A percentile compares a stretch with the other conserved stretches of the same genome.
Evolutionary conservation across 768 basidiomycete genomes (phyloP).

Genomic region (Suillus subalutaceus): DNA sequence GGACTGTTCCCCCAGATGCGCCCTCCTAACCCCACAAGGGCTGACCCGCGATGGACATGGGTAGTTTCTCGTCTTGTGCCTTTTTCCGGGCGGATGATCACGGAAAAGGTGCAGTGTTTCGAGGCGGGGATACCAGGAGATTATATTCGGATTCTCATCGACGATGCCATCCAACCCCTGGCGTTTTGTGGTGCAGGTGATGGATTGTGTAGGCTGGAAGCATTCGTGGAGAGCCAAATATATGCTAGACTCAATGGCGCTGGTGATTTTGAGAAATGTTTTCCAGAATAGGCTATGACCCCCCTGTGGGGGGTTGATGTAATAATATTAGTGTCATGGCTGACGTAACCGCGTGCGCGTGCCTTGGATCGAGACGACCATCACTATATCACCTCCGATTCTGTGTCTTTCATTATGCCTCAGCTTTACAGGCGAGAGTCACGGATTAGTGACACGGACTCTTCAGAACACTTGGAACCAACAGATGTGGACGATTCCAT

Average conservation of each 20-base stretch:
- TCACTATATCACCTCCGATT: constrained; percentile 22
- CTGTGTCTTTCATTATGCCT: constrained; percentile 25
- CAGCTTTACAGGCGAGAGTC: constrained; percentile 32
- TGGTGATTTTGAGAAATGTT: constrained; percentile 49
- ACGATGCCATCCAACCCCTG: constrained; percentile 69
- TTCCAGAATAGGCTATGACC: constrained; percentile 1
- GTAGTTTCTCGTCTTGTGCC: constrained; percentile 64
- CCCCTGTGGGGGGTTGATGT: neutral
- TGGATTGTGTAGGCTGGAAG: constrained; percentile 63
- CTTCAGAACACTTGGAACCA: constrained; percentile 28
- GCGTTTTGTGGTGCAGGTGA: constrained; percentile 57
- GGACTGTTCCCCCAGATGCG: constrained; percentile 50
- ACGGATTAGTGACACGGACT: constrained; percentile 12
- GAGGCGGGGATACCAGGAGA: constrained; percentile 31
- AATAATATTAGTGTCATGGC: neutral
- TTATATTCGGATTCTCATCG: constrained; percentile 77
- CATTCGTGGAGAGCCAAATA: constrained; percentile 67
- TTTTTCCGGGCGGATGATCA: constrained; percentile 74
- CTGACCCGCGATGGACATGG: constrained; percentile 47
- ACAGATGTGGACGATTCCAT: constrained; percentile 68
- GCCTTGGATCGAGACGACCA: constrained; percentile 23
- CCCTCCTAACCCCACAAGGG: constrained; percentile 18
- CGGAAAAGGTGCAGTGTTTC: constrained; percentile 65
- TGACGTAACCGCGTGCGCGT: constrained; percentile 8
- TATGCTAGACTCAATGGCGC: constrained; percentile 67